Evolutionary conservation across 768 basidiomycete genomes (phyloP).

Genomic region (Fomitopsis pulvina): DNA sequence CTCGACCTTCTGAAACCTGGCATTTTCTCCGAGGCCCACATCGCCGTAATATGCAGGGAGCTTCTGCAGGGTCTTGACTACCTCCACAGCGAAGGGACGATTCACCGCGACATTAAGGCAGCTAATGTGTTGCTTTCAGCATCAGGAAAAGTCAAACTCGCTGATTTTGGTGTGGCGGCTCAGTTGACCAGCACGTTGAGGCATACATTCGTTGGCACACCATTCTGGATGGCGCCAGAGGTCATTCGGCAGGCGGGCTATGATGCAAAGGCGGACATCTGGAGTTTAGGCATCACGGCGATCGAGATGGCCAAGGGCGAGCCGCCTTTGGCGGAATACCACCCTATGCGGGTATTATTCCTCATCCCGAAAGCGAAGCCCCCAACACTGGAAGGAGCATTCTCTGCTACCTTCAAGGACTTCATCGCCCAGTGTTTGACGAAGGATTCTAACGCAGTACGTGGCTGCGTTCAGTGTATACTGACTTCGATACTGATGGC

Average conservation of each 20-base stretch:
- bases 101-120: constrained; percentile 98
- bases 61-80: constrained; percentile 91
- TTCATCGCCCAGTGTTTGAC: constrained; percentile 88
- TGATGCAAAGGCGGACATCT: constrained; percentile 94
- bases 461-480: constrained; percentile 18
- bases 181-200: constrained; percentile 91
- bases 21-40: constrained; percentile 86
- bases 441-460: constrained; percentile 79
- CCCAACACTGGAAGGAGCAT: constrained; percentile 82
- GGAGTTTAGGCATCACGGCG: constrained; percentile 96
- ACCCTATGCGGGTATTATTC: constrained; percentile 98
- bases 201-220: constrained; percentile 96
- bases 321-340: constrained; percentile 93
- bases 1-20: constrained; percentile 93
- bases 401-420: constrained; percentile 84
- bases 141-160: constrained; percentile 91
- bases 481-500: constrained; percentile 2
- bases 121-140: constrained; percentile 92
- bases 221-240: constrained; percentile 99
- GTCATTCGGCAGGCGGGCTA: constrained; percentile 97
- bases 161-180: constrained; percentile 98
- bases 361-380: constrained; percentile 96
- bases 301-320: constrained; percentile 98
- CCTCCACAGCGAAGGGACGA: constrained; percentile 92
- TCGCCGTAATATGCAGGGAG: constrained; percentile 92